Evolutionary conservation across 805 yeast species (phyloP), one percentile per base, ranked within the genome.

Genomic region (Saccharomycopsis malanga): DNA sequence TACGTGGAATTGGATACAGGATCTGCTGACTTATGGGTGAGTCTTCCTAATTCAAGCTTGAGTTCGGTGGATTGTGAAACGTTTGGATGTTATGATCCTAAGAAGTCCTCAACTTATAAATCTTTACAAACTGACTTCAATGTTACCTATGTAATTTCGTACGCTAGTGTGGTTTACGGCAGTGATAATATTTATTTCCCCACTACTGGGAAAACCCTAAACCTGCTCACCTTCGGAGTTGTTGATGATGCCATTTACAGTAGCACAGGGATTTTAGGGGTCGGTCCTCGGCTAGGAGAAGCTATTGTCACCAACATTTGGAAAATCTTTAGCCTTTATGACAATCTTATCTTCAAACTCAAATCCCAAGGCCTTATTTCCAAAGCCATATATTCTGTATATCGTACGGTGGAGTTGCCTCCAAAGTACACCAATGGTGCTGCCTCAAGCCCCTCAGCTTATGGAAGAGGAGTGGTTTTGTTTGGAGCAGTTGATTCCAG

Each of bases 401-500:
- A 32, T 12, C 30, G 30, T 7, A 27, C 30, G 12, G n/a, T n/a
- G n/a, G n/a, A n/a, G n/a, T n/a, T n/a, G n/a, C n/a, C n/a, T n/a
- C n/a, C n/a, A n/a, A n/a, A n/a, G n/a, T 27, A 27, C 30, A 27
- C 30, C 7, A 27, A 27, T 12, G 30, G 12, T 12, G 12, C 30
- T 27, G 30, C 30, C 57, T 68, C 85, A 61, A 73, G 78, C 54
- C 62, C 66, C 2, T 55, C 60, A 6, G 62, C 63, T 34, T 64
- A 74, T 0, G 42, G 56, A 3, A 52, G 66, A 1, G 89, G 87
- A 4, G 62, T 70, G 15, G 67, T 83, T 17, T 60, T 83, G 42
- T 83, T 83, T 65, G 91, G 93, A 42, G 91, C 81, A 25, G 71
- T 79, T 24, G 91, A 83, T 57, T 74, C 72, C 50, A 72, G 76